Percentiles rank a stretch among this genome's conserved stretches.
These are phyloP conservation scores for Yamadazyma buinensis DNA, from an alignment of 1,139 yeast genomes.

Conservation along the genomic window DNA sequence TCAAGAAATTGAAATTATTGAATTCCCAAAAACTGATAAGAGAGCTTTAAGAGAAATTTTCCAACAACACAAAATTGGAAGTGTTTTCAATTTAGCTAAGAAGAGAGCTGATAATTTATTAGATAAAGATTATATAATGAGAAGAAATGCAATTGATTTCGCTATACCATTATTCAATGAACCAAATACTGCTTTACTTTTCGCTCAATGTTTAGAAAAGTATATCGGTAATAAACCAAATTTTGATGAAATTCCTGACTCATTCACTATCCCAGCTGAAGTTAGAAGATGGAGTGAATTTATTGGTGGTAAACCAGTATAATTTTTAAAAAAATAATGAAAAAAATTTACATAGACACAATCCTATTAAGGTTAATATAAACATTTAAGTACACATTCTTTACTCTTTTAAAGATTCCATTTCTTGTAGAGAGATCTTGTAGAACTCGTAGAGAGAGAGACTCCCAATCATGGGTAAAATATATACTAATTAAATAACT, in stretches of 20 bases:
- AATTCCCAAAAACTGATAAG: conserved; percentile 90
- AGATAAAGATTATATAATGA: conserved; percentile 94
- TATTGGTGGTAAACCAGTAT: conserved; percentile 87
- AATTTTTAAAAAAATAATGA: conserved; percentile 7
- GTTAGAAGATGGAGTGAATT: conserved; percentile 96
- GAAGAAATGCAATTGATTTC: conserved; percentile 98
- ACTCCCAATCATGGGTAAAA: too few species aligned
- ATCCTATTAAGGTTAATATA: too few species aligned
- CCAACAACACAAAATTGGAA: conserved; percentile 76
- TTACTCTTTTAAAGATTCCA: too few species aligned
- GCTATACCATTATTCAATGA: conserved; percentile 95
- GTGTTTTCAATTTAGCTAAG: conserved; percentile 88
- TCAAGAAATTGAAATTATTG: conserved; percentile 61
- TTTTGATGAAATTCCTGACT: conserved; percentile 38
- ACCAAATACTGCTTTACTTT: conserved; percentile 85
- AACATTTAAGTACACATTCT: too few species aligned
- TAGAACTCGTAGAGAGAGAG: too few species aligned
- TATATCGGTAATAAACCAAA: conserved; percentile 59
- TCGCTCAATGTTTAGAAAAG: conserved; percentile 76
- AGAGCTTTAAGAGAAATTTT: conserved; percentile 90
- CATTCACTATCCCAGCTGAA: conserved; percentile 69
- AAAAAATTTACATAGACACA: neutral
- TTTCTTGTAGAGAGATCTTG: too few species aligned
- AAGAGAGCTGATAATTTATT: conserved; percentile 80
- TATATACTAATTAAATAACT: too few species aligned